Percentiles rank a stretch among this genome's conserved stretches.
Evolutionary conservation across 169 alveolate genomes (phyloP).

Genomic region (Plasmodium gallinaceum): DNA sequence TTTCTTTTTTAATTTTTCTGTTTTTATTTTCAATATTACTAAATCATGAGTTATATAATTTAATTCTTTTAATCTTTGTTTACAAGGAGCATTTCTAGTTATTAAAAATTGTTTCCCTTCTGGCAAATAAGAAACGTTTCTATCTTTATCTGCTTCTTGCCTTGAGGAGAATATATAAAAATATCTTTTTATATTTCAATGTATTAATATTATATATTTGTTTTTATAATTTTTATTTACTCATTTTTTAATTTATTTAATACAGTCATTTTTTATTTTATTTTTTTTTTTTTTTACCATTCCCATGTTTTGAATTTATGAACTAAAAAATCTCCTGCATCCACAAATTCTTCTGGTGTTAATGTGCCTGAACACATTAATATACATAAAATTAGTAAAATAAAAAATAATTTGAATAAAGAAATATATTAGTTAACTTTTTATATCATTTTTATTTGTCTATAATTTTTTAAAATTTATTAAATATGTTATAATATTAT

Average conservation of each 20-base stretch:
- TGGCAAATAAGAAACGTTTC: conserved; percentile 78
- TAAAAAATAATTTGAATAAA: not conserved
- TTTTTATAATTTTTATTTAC: not conserved
- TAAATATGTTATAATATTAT: no score
- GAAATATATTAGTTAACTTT: not conserved
- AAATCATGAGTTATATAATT: conserved; percentile 48
- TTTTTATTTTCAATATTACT: conserved; percentile 15
- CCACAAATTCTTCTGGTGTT: conserved; percentile 82
- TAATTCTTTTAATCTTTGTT: conserved; percentile 76
- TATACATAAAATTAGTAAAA: conserved; percentile 58
- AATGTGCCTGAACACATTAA: conserved; percentile 68
- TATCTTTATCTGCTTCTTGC: conserved; percentile 74
- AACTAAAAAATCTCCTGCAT: conserved; percentile 80
- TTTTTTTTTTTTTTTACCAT: conserved; percentile 71
- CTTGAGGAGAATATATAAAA: conserved; percentile 9
- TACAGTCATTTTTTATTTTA: not conserved
- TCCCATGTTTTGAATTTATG: conserved; percentile 82
- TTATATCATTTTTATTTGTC: not conserved
- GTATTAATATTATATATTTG: not conserved
- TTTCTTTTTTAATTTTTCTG: no score
- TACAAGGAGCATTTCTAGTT: conserved; percentile 78
- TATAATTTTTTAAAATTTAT: not conserved
- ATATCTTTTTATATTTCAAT: not conserved
- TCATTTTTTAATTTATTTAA: not conserved
- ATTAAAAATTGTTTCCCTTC: conserved; percentile 77